Evolutionary conservation across 371 early-diverging fungal species (phyloP).

Genomic region (Rhizopus stolonifer): DNA sequence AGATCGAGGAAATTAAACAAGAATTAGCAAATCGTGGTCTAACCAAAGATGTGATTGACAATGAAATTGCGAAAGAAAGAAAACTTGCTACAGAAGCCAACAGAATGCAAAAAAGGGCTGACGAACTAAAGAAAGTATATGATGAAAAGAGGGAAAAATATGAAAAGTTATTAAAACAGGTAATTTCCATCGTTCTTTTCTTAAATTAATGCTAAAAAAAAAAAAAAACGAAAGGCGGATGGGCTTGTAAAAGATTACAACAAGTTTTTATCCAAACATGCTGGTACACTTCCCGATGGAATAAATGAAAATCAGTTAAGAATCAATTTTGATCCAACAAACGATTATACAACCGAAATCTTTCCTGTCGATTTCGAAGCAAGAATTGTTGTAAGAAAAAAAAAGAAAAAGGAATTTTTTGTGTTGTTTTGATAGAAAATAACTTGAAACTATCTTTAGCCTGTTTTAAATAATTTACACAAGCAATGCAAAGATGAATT

Average conservation of each 20-base stretch:
- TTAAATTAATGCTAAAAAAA: background rate
- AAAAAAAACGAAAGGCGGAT: background rate
- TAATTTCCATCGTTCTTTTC: background rate
- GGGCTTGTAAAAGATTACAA: background rate
- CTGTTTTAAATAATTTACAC: background rate
- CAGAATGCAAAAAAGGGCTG: background rate
- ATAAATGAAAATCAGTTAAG: background rate
- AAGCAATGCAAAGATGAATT: too few relatives aligned
- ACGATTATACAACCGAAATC: background rate
- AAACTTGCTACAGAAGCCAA: background rate
- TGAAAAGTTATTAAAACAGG: background rate
- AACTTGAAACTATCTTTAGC: background rate
- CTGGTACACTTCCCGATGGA: background rate
- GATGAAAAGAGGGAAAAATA: background rate
- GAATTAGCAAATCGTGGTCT: background rate
- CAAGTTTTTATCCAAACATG: background rate
- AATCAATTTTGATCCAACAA: background rate
- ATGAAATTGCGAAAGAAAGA: background rate
- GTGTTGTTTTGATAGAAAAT: too few relatives aligned
- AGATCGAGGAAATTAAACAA: background rate
- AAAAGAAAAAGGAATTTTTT: background rate
- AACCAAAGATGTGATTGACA: background rate
- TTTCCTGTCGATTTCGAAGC: background rate
- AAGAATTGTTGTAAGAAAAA: background rate
- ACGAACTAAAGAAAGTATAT: background rate